Evolutionary conservation across 2,329 filamentous ascomycete species (phyloP).

Genomic region (Aspergillus jensenii): DNA sequence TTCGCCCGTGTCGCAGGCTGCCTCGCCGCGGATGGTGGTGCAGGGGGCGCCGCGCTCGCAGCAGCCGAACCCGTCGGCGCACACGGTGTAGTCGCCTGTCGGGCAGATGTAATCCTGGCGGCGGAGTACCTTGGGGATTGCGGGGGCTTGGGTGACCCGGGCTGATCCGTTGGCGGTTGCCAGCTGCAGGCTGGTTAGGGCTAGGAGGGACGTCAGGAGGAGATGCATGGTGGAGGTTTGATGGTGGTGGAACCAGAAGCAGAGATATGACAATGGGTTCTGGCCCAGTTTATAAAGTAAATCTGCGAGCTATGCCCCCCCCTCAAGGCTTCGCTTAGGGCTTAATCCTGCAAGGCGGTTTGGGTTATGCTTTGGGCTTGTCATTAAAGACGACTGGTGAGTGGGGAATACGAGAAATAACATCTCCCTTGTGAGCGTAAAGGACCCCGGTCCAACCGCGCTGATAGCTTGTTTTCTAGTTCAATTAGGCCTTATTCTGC

Average conservation of each 20-base stretch:
- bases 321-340: background rate
- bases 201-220: background rate
- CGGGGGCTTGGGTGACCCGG: background rate
- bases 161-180: background rate
- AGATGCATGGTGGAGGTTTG: background rate
- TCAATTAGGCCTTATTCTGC: no score
- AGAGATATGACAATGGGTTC: no score
- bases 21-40: conserved; percentile 1
- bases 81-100: background rate
- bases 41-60: conserved; percentile 4
- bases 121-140: background rate
- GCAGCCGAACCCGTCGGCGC: conserved; percentile 2
- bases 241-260: background rate
- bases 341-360: background rate
- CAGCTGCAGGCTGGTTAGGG: background rate
- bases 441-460: background rate
- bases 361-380: background rate
- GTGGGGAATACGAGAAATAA: background rate
- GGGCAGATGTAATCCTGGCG: conserved; percentile 2
- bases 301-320: background rate
- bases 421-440: background rate
- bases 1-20: background rate
- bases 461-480: background rate
- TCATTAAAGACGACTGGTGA: no score
- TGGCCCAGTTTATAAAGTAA: background rate